Evolutionary conservation across 805 yeast genomes (phyloP), one percentile per base, ranked within the genome.

Genomic region (Yamadazyma akitaensis): DNA sequence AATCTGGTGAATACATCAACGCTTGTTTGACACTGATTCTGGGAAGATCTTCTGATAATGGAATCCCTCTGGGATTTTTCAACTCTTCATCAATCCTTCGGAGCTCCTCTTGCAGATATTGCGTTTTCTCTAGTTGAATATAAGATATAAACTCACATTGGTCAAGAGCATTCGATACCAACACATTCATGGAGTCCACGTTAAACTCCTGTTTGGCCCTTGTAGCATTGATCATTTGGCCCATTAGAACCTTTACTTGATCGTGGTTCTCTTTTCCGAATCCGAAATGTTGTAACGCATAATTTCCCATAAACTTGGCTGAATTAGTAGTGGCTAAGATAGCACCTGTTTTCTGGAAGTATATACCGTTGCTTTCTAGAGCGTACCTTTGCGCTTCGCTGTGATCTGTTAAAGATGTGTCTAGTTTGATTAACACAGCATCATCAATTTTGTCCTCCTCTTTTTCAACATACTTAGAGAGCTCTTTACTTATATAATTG

Each of bases 1-100:
- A 91, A 60, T 91, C 96, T 0, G 97, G 97, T 0, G 96, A 88
- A 58, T 87, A 90, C 16, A 88, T 49, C 12, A 88, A 51, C 6
- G 85, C 89, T 10, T 75, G 64, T 2, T 75, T 61, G 9, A 91
- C 56, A 28, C 66, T 67, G 14, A 91, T 53, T 0, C 63, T 56
- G 0, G 97, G 97, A 5, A 84, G 59, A 1, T 58, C 49, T 2
- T 47, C 33, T 14, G 76, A 73, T 13, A 82, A 75, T 1, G 97
- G 97, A 50, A 86, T 70, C 0, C 97, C 97, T n/a, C 77, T 59
- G 1, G 97, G 97, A 51, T 76, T 70, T 10, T 54, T 60, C 17
- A 90, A 65, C 61, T 91, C 98, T 32, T 80, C 75, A 54, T 91
- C 97, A 26, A 91, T 80, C 40, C 68, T 49, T 37, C 70, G 58